These are phyloP conservation scores for Spathaspora boniae DNA, from an alignment of 805 yeast species.

Conservation along the genomic window DNA sequence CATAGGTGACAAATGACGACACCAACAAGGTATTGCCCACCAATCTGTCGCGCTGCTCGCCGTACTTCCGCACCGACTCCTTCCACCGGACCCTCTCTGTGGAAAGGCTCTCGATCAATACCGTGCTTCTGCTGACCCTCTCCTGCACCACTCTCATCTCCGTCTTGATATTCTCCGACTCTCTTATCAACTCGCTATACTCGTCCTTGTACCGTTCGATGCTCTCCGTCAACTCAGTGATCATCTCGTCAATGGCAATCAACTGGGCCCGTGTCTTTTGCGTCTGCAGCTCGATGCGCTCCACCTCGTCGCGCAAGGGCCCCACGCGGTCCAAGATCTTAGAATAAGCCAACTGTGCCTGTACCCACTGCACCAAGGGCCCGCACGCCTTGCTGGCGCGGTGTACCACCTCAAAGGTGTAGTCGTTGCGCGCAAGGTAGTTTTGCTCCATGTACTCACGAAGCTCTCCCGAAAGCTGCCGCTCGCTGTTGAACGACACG, in stretches of 20 bases:
- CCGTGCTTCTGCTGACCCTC: slow-evolving; percentile 60
- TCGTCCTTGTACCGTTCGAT: slow-evolving; percentile 64
- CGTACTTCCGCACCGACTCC: slow-evolving; percentile 50
- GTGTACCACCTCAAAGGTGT: slow-evolving; percentile 67
- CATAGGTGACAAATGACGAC: slow-evolving; percentile 59
- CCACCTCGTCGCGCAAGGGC: slow-evolving; percentile 70
- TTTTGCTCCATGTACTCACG: slow-evolving; percentile 53
- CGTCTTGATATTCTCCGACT: slow-evolving; percentile 67
- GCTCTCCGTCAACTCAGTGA: slow-evolving; percentile 63
- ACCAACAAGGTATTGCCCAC: slow-evolving; percentile 65
- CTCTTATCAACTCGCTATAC: slow-evolving; percentile 74
- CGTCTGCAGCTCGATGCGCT: slow-evolving; percentile 55
- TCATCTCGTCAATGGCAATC: slow-evolving; percentile 78
- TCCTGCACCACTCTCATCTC: slow-evolving; percentile 63
- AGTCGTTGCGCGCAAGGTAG: slow-evolving; percentile 62
- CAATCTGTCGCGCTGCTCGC: slow-evolving; percentile 39
- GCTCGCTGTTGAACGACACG: slow-evolving; percentile 66
- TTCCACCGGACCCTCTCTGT: slow-evolving; percentile 76
- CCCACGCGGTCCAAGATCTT: slow-evolving; percentile 64
- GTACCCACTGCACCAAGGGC: slow-evolving; percentile 84
- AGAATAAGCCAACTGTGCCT: slow-evolving; percentile 81
- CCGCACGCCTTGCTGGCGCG: slow-evolving; percentile 96
- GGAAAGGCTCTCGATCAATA: slow-evolving; percentile 59
- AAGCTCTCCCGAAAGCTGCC: slow-evolving; percentile 51
- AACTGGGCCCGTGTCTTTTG: slow-evolving; percentile 63